Evolutionary conservation across 257 asterid genomes (phyloP).

Genomic region (Plantago major): DNA sequence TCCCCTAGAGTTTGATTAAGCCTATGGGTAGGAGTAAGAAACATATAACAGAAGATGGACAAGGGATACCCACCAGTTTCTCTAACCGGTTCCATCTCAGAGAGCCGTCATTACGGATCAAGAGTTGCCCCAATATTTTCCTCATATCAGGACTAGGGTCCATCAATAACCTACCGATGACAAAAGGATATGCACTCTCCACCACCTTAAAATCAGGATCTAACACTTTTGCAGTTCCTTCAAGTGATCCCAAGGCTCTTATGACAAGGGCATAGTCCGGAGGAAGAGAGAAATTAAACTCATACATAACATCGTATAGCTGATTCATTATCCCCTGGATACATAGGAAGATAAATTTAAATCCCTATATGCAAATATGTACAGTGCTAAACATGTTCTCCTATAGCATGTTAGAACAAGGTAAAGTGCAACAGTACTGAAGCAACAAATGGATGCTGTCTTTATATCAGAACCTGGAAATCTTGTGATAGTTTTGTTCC

Average conservation of each 20-base stretch:
- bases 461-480: constrained; percentile 61
- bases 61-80: constrained; percentile 54
- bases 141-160: constrained; percentile 99
- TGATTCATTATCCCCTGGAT: constrained; percentile 89
- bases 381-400: constrained; percentile 5
- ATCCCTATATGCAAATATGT: neutral
- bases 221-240: constrained; percentile 92
- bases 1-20: neutral
- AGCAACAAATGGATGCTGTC: neutral
- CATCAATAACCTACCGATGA: constrained; percentile 77
- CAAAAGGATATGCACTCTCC: constrained; percentile 98
- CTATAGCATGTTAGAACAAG: neutral
- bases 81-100: constrained; percentile 94
- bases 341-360: constrained; percentile 13
- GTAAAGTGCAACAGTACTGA: neutral
- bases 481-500: constrained; percentile 78
- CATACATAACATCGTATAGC: constrained; percentile 82
- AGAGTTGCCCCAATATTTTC: constrained; percentile 85
- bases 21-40: neutral
- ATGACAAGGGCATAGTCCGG: constrained; percentile 96
- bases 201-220: constrained; percentile 96
- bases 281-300: constrained; percentile 91
- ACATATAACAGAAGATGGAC: neutral
- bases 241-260: constrained; percentile 96
- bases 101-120: constrained; percentile 87